Evolutionary conservation across 495 filamentous ascomycete species (phyloP), one percentile per base, ranked within the genome.

Genomic region (Margaritispora aquatica): DNA sequence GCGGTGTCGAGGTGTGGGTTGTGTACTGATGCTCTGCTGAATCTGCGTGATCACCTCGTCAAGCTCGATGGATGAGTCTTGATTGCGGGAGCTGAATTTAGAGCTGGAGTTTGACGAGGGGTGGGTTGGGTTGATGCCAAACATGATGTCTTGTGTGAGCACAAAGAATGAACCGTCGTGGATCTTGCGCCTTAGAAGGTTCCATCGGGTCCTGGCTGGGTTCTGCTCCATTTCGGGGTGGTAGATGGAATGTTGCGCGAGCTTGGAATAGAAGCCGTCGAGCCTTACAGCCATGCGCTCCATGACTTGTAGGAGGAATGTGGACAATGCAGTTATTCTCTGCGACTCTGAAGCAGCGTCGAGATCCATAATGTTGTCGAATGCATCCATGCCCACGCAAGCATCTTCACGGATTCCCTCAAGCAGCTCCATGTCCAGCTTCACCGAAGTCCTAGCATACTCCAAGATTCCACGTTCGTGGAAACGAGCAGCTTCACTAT

Each of bases 131-230:
- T 44, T 2, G 19, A 10, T 26, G 21, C 48, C 62, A 7, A 71
- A 26, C 41, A 31, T 51, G 13, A 66, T 47, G 2, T 66, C 62
- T 52, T 68, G 55, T 0, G 68, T 59, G 17, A 68, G 60, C 1
- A 71, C 47, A 59, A 71, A 73, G 61, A 71, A 71, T 15, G 59
- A 67, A 7, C 69, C 68, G 29, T 71, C 66, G 10, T 48, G 26
- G 21, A 71, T 66, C n/a, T 66, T 60, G 20, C 68, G 57, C 3
- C 59, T 54, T 1, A 73, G 44, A 22, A 69, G 56, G 51, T 63
- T 63, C 69, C 70, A 73, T 2, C 67, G 63, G 8, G 70, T 64
- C 13, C 70, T 61, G 9, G 69, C 69, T 11, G 69, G 69, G 44
- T 71, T 73, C 21, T 58, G 53, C 51, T 73, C 70, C 0, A 70